Evolutionary conservation across 2,329 filamentous ascomycete species (phyloP).

Genomic region (Chalaropsis thielavioides): DNA sequence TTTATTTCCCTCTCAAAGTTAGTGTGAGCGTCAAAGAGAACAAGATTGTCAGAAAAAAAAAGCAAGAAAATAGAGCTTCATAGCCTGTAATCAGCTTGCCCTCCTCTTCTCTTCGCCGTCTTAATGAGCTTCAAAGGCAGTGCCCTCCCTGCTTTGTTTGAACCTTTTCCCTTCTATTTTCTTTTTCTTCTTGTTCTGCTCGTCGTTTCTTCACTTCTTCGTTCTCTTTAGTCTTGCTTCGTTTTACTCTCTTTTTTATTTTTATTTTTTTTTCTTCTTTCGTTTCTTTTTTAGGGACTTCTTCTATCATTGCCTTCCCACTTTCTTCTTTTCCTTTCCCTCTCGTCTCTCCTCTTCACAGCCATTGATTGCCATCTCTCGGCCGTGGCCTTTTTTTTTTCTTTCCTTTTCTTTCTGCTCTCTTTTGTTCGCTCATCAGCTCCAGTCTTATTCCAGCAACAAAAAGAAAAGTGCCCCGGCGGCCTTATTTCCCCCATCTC

Average conservation of each 20-base stretch:
- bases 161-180: slow-evolving; percentile 10
- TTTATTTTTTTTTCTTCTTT: background rate
- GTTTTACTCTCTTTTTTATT: background rate
- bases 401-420: background rate
- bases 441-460: slow-evolving; percentile 9
- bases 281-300: background rate
- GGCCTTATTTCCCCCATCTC: slow-evolving; percentile 12
- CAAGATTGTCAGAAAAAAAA: slow-evolving; percentile 5
- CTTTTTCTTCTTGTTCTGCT: slow-evolving; percentile 10
- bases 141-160: slow-evolving; percentile 10
- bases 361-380: background rate
- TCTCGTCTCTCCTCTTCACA: background rate
- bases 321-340: background rate
- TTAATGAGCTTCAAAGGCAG: slow-evolving; percentile 8
- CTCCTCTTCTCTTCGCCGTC: background rate
- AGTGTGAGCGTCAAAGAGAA: background rate
- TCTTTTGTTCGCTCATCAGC: slow-evolving; percentile 7
- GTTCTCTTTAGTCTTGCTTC: slow-evolving; percentile 12
- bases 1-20: background rate
- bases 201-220: slow-evolving; percentile 11
- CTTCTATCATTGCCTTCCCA: background rate
- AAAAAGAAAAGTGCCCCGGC: slow-evolving; percentile 15
- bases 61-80: slow-evolving; percentile 4
- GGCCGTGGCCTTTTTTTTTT: slow-evolving; percentile 2
- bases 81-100: background rate